Evolutionary conservation across 805 yeast species (phyloP).

Genomic region (Starmerella sp.): DNA sequence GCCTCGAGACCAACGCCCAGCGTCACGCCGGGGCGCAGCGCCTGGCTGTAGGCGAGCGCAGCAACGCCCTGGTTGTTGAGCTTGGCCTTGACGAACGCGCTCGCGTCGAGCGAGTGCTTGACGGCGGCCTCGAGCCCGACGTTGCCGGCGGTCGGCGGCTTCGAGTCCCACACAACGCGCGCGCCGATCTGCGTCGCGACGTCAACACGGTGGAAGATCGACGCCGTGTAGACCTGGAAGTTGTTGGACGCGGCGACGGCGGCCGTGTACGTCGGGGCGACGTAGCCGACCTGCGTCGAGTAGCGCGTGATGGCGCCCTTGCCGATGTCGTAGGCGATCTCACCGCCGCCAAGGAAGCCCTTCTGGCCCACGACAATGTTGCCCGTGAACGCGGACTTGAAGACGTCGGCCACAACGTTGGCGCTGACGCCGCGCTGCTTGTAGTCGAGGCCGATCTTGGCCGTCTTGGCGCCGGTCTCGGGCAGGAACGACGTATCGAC

Average conservation of each 20-base stretch:
- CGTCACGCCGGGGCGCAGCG: constrained; percentile 89
- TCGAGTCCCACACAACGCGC: constrained; percentile 89
- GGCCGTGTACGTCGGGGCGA: constrained; percentile 74
- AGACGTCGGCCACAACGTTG: constrained; percentile 85
- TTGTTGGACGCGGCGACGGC: constrained; percentile 78
- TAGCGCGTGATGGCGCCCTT: constrained; percentile 87
- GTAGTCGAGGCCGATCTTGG: constrained; percentile 82
- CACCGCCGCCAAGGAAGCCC: constrained; percentile 94
- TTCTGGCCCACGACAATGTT: constrained; percentile 92
- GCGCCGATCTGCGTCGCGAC: constrained; percentile 94
- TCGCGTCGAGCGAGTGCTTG: constrained; percentile 77
- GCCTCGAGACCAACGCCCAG: constrained; percentile 94
- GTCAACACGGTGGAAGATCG: constrained; percentile 92
- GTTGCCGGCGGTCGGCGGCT: constrained; percentile 55
- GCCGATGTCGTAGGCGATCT: constrained; percentile 90
- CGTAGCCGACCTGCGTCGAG: constrained; percentile 88
- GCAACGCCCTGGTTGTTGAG: constrained; percentile 92
- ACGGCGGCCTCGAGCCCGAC: constrained; percentile 94
- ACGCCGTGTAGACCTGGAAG: constrained; percentile 56
- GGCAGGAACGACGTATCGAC: constrained; percentile 81
- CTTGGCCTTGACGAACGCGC: constrained; percentile 92
- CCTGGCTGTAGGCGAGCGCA: constrained; percentile 88
- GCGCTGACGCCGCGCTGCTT: constrained; percentile 88
- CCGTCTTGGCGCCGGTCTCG: constrained; percentile 63
- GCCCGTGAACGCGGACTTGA: constrained; percentile 95